These are phyloP conservation scores for Gardenia jasminoides DNA, from an alignment of 257 asterid genomes.

Conservation along the genomic window DNA sequence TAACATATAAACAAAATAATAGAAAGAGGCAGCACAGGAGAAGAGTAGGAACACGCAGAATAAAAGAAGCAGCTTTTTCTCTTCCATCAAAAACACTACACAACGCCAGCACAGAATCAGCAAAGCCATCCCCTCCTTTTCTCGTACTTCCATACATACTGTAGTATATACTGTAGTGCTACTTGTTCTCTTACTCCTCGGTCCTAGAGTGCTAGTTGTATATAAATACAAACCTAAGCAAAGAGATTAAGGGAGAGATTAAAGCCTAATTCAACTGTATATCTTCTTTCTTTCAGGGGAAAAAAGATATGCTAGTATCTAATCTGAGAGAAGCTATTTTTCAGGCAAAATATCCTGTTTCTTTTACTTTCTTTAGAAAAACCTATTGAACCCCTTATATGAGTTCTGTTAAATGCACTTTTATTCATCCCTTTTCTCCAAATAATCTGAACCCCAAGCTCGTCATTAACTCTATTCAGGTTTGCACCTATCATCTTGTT, in stretches of 20 bases:
- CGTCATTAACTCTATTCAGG: background rate
- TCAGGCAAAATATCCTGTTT: background rate
- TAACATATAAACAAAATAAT: no score
- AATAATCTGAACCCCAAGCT: background rate
- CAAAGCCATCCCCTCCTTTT: conserved; percentile 8
- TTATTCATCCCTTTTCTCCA: background rate
- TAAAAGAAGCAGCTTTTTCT: background rate
- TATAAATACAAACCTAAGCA: no score
- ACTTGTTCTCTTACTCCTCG: no score
- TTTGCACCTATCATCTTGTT: background rate
- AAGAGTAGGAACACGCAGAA: background rate
- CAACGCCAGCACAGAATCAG: background rate
- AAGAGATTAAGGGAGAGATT: background rate
- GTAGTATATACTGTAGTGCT: no score
- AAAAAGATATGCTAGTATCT: background rate
- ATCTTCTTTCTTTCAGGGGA: background rate
- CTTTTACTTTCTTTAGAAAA: background rate
- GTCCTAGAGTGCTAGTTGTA: no score
- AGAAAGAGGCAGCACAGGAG: no score
- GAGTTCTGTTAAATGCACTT: background rate
- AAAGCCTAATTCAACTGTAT: background rate
- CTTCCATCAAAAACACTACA: background rate
- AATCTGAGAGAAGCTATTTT: background rate
- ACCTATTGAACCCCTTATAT: background rate
- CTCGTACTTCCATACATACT: background rate